Base-by-base conservation (phyloP, 2,329 filamentous ascomycete genomes). In the Diaporthe humulicola region DNA sequence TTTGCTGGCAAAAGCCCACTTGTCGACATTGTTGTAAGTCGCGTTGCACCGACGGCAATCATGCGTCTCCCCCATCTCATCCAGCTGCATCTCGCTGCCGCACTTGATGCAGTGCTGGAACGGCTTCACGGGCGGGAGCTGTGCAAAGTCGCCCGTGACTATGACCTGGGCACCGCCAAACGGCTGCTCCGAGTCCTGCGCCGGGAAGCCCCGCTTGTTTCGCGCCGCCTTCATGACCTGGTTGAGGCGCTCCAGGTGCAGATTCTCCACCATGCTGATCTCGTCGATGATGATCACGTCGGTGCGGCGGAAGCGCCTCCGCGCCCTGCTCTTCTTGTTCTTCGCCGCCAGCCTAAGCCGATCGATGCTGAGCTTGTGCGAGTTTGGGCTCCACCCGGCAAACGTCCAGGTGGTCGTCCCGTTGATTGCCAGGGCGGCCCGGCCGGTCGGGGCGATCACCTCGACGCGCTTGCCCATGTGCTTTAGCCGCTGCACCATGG, bases 251-350 rank as follows among this genome's bases (percentile, higher is more conserved):
- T 89, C 86, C 33, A 91, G 87, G 64, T 87, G 84, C 9, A 86
- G 80, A 73, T 87, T 90, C 66, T 91, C 89, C 0, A 93, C 85
- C 91, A 93, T 93, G 76, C 88, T 91, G 74, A 93, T 89, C 81
- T 93, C 91, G 77, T 93, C 91, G n/a, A 93, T 90, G 38, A 93
- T 86, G 2, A 93, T 83, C 0, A 91, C 87, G 67, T 92, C 84
- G 0, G 88, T 90, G 0, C 79, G 42, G 0, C 36, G 78, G 2
- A 91, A 80, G 0, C 87, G 83, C 2, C 82, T 79, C 30, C 77
- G 80, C 0, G 84, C 78, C 10, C 82, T 14, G 19, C 14, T 33
- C 3, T 64, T 82, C 12, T 80, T 82, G 36, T 81, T 77, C 25
- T 79, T 79, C 0, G 84, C 83, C 1, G 48, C 78, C 0, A 36